Evolutionary conservation across 2,329 filamentous ascomycete species (phyloP), one percentile per base, ranked within the genome.

Genomic region (Apiospora kogelbergensis): DNA sequence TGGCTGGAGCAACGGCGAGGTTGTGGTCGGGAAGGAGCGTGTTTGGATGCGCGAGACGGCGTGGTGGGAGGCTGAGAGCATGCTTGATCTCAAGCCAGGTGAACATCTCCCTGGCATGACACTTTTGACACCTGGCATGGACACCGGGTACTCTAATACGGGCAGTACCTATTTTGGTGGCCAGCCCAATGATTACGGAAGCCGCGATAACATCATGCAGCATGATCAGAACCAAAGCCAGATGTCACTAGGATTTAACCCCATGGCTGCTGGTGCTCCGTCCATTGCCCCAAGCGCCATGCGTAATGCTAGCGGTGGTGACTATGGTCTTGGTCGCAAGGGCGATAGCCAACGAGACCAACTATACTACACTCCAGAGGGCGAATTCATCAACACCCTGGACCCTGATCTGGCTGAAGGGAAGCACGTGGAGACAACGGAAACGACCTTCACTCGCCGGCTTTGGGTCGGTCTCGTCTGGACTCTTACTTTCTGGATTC

Each of bases 41-140:
- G 90, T 99, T 53, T 99, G 96, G 96, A 95, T 98, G 84, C 89
- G 95, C 65, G 96, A 99, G 80, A 87, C 84, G 69, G 93, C 95
- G 2, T 99, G 96, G 95, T 98, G 95, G 95, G 95, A 98, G 80
- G 95, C 95, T 6, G 96, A 99, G 82, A 93, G 89, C 71, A 97
- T 98, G 92, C 90, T 98, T 37, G 96, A 99, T 76, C 85, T 97
- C 75, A 95, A 96, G 80, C 89, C 91, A 1, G 84, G 84, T 87
- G 67, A 74, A 74, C 48, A 80, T 60, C 71, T 74, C 44, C 69
- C 72, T 46, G 71, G 72, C 45, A 76, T 79, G 75, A 72, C 76
- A 65, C 77, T 78, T 65, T 76, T 80, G 24, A 74, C 75, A 68
- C 76, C 80, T 60, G 88, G 87, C 70, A 87, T 95, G 72, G 93